Conservation (phyloP, 306 rosid species). For the Quercus alba region DNA sequence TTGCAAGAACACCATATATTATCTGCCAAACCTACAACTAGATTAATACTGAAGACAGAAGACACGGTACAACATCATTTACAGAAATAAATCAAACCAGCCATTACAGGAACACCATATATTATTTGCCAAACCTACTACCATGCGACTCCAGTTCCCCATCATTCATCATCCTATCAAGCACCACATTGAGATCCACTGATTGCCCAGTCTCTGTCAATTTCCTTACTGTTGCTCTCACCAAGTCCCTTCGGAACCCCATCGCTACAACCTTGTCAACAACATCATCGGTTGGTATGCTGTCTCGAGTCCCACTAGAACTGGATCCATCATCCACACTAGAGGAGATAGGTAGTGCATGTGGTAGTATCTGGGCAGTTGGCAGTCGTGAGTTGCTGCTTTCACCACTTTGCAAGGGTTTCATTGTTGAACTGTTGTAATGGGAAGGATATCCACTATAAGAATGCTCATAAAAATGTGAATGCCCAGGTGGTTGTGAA, state of each 20-base stretch:
- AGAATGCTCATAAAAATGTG: constrained; percentile 15
- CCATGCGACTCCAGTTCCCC: constrained; percentile 15
- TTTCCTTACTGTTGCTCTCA: constrained; percentile 42
- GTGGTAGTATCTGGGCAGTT: constrained; percentile 26
- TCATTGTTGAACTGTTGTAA: constrained; percentile 17
- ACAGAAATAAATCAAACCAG: background rate
- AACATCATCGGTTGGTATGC: constrained; percentile 28
- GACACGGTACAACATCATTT: background rate
- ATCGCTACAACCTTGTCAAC: constrained; percentile 41
- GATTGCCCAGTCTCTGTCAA: constrained; percentile 40
- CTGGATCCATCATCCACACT: constrained; percentile 25
- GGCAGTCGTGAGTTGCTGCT: constrained; percentile 13
- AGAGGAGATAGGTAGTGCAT: constrained; percentile 46
- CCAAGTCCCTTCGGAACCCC: constrained; percentile 50
- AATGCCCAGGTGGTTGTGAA: constrained; percentile 21
- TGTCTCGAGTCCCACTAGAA: constrained; percentile 26
- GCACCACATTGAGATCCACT: constrained; percentile 37
- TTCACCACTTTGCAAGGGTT: constrained; percentile 8
- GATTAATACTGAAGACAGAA: background rate
- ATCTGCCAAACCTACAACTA: no score
- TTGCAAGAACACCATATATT: no score
- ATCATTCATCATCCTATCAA: constrained; percentile 38
- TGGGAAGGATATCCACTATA: constrained; percentile 9
- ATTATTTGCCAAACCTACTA: constrained; percentile 7
- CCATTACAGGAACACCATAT: background rate